Conservation (phyloP, 805 yeast species). For the Scheffersomyces amazonensis region DNA sequence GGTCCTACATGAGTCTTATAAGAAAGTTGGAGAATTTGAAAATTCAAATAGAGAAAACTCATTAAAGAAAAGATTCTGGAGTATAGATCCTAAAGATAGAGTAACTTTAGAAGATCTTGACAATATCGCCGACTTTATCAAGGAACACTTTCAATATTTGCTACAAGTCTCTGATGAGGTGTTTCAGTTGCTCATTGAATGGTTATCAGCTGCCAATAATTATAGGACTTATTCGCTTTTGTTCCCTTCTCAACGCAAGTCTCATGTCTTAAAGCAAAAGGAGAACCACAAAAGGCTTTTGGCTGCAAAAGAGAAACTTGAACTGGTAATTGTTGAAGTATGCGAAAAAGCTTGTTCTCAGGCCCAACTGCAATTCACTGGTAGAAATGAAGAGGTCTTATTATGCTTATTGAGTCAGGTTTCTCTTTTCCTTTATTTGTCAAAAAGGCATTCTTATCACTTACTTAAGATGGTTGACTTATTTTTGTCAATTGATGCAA, state of each 20-base stretch:
- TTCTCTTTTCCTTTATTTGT: conserved; percentile 16
- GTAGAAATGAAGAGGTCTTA: conserved; percentile 21
- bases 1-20: conserved; percentile 24
- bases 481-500: conserved; percentile 18
- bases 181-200: conserved; percentile 13
- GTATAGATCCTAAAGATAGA: conserved; percentile 9
- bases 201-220: conserved; percentile 28
- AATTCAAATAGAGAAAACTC: conserved; percentile 14
- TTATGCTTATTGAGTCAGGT: conserved; percentile 23
- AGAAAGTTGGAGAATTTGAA: conserved; percentile 27
- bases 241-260: conserved; percentile 9
- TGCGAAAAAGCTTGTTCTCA: conserved; percentile 8
- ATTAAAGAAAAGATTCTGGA: conserved; percentile 14
- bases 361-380: conserved; percentile 4
- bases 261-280: conserved; percentile 12
- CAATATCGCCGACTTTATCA: conserved; percentile 17
- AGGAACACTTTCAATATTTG: conserved; percentile 12
- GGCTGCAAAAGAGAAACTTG: conserved; percentile 9
- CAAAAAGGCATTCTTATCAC: conserved; percentile 13
- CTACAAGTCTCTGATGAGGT: conserved; percentile 14
- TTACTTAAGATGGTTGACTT: conserved; percentile 14
- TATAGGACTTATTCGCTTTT: conserved; percentile 18
- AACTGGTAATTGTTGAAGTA: conserved; percentile 5
- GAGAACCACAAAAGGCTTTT: conserved; percentile 12
- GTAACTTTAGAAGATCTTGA: conserved; percentile 22